Percentiles rank a stretch among this genome's conserved stretches.
phyloP scores from a whole-genome alignment of 2,329 filamentous ascomycete genomes.

The Ceratocystis ficicola region DNA sequence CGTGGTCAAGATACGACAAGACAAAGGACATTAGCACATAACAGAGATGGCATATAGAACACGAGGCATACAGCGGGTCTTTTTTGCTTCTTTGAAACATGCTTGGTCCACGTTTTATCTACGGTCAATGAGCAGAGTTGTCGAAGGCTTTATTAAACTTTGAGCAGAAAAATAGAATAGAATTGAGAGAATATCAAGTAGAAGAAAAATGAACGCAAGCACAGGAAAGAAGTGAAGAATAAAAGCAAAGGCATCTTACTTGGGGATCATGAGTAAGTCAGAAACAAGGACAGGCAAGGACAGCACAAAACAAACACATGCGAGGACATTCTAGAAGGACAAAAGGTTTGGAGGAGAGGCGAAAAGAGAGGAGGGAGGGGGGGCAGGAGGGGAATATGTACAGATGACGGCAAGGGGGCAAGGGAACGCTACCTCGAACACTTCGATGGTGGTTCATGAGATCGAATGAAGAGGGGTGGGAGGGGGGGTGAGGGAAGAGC shows the following conservation, averaged over 20 bases:
- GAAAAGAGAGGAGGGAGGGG: not conserved
- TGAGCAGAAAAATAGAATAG: too few relatives aligned
- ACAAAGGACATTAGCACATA: too few relatives aligned
- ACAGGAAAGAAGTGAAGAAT: not conserved
- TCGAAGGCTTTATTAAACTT: too few relatives aligned
- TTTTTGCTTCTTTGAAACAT: too few relatives aligned
- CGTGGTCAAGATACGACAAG: too few relatives aligned
- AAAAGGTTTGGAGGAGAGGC: not conserved
- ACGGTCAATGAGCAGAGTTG: too few relatives aligned
- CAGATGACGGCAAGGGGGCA: conserved; percentile 4
- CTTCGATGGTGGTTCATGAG: conserved; percentile 9
- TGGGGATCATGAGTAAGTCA: conserved; percentile 10
- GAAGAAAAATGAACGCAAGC: too few relatives aligned
- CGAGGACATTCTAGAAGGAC: not conserved
- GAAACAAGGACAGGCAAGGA: not conserved
- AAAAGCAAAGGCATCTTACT: conserved; percentile 13
- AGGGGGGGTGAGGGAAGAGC: not conserved
- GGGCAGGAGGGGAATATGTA: not conserved
- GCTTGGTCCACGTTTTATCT: too few relatives aligned
- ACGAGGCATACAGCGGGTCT: too few relatives aligned
- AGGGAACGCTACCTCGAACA: conserved; percentile 12
- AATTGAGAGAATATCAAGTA: too few relatives aligned
- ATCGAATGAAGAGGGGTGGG: not conserved
- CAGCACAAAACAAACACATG: not conserved
- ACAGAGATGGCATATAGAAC: too few relatives aligned